Evolutionary conservation across 2,329 filamentous ascomycete species (phyloP).

Genomic region (Exophiala dermatitidis): DNA sequence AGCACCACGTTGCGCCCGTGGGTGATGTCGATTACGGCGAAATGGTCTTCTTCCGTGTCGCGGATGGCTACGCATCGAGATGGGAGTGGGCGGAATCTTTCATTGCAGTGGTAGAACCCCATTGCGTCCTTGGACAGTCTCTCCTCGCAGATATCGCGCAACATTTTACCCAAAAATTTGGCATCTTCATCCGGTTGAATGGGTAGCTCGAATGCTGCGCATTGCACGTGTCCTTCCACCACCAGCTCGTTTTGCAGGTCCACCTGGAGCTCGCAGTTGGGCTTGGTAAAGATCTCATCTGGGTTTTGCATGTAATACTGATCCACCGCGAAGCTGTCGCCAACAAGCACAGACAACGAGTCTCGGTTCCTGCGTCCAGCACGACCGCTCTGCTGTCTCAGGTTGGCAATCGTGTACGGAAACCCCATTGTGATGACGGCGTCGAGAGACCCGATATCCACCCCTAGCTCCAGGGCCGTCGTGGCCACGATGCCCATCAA

Average conservation of each 20-base stretch:
- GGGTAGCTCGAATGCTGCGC: constrained; percentile 90
- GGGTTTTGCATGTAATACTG: constrained; percentile 98
- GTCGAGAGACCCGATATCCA: constrained; percentile 90
- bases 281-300: constrained; percentile 80
- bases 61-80: constrained; percentile 79
- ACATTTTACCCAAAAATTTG: constrained; percentile 68
- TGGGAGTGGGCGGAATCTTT: constrained; percentile 77
- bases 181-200: constrained; percentile 70
- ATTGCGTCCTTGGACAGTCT: constrained; percentile 65
- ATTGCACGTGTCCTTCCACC: constrained; percentile 89
- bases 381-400: constrained; percentile 88
- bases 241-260: constrained; percentile 89
- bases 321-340: constrained; percentile 82
- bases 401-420: constrained; percentile 88
- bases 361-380: constrained; percentile 90
- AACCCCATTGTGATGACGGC: constrained; percentile 92
- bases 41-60: constrained; percentile 84
- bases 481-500: constrained; percentile 90
- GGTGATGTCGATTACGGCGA: constrained; percentile 81
- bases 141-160: constrained; percentile 64
- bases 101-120: constrained; percentile 85
- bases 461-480: constrained; percentile 82
- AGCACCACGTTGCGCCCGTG: constrained; percentile 75
- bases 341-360: constrained; percentile 80
- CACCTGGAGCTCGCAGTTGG: constrained; percentile 81